phyloP scores from a whole-genome alignment of 768 basidiomycete genomes.

The Lactarius indigo region DNA sequence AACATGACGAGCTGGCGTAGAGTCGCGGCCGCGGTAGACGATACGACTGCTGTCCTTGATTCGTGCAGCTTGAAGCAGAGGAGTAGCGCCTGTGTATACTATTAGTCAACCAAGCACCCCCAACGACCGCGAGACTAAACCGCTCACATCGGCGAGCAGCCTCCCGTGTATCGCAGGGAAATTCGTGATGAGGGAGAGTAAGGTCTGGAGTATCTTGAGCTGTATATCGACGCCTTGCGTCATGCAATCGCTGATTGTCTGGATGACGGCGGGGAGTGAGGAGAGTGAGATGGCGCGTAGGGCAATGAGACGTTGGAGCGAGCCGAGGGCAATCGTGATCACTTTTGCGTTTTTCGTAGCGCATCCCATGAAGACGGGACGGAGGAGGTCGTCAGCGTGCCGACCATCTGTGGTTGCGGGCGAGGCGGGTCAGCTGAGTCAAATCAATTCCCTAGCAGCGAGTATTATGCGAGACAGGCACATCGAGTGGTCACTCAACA shows the following conservation, averaged over 20 bases:
- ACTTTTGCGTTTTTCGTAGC: conserved; percentile 93
- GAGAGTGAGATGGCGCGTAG: conserved; percentile 81
- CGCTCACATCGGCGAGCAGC: conserved; percentile 74
- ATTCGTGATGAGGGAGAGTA: conserved; percentile 87
- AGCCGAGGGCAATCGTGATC: conserved; percentile 86
- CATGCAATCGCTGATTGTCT: conserved; percentile 82
- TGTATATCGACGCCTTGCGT: conserved; percentile 97
- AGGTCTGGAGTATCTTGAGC: conserved; percentile 86
- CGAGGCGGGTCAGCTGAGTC: neutral
- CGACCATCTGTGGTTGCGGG: conserved; percentile 52
- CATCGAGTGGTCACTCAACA: neutral
- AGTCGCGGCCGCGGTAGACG: conserved; percentile 94
- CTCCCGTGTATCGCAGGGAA: conserved; percentile 78
- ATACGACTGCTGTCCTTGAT: conserved; percentile 92
- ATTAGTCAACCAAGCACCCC: neutral
- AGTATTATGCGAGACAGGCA: neutral
- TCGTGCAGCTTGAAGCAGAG: conserved; percentile 95
- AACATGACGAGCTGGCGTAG: conserved; percentile 97
- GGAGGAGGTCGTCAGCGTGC: conserved; percentile 75
- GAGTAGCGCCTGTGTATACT: conserved; percentile 65
- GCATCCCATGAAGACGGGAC: conserved; percentile 92
- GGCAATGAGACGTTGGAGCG: conserved; percentile 84
- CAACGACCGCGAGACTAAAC: neutral
- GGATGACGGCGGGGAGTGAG: conserved; percentile 74
- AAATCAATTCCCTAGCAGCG: neutral